These are phyloP conservation scores for Incumbomyces lentus DNA, from an alignment of 2,329 filamentous ascomycete species.

Conservation along the genomic window DNA sequence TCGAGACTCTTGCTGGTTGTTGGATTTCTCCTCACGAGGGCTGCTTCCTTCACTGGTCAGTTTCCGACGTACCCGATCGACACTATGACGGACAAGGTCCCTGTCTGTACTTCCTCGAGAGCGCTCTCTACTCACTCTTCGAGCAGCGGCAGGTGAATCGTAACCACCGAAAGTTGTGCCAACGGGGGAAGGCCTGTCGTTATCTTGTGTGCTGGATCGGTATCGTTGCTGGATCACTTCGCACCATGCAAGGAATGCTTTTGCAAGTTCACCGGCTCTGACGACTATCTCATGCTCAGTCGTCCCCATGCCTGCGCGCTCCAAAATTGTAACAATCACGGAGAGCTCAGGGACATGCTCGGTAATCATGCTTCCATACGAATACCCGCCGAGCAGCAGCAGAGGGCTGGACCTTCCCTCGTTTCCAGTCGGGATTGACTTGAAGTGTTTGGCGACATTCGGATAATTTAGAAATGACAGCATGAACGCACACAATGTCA, in stretches of 20 bases:
- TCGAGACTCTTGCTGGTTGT: conserved; percentile 10
- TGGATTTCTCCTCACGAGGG: conserved; percentile 4
- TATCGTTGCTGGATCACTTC: conserved; percentile 6
- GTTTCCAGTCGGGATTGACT: not conserved
- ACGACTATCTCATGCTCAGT: conserved; percentile 58
- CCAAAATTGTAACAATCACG: conserved; percentile 52
- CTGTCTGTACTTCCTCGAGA: conserved; percentile 29
- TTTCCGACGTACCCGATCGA: conserved; percentile 22
- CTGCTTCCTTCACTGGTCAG: no score
- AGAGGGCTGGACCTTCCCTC: not conserved
- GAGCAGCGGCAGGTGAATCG: conserved; percentile 32
- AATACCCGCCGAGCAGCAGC: conserved; percentile 63
- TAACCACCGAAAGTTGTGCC: conserved; percentile 31
- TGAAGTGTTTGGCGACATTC: conserved; percentile 7
- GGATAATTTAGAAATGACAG: conserved; percentile 26
- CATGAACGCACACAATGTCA: conserved; percentile 70
- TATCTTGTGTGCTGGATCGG: not conserved
- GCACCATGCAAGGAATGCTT: conserved; percentile 14
- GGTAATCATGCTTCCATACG: conserved; percentile 78
- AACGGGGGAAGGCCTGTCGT: not conserved
- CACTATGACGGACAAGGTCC: conserved; percentile 27
- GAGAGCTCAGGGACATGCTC: conserved; percentile 54
- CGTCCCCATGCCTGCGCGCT: conserved; percentile 42
- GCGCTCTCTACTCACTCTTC: conserved; percentile 33
- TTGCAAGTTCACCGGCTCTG: conserved; percentile 52